Percentiles rank a stretch among this genome's conserved stretches.
These are phyloP conservation scores for Harringtonia aguacate DNA, from an alignment of 2,329 filamentous ascomycete genomes.

Conservation along the genomic window DNA sequence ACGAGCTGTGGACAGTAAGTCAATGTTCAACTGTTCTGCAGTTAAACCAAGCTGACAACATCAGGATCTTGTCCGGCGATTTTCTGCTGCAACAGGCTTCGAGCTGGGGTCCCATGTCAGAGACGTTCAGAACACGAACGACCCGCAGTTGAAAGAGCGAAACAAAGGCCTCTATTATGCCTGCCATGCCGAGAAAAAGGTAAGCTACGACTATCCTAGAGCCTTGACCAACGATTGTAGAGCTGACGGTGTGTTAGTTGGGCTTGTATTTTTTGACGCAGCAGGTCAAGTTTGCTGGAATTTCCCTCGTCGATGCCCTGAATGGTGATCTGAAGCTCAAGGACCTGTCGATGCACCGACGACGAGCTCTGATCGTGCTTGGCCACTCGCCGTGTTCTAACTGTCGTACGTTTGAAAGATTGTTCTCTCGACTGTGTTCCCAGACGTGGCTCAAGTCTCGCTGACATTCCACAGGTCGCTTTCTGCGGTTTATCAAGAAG, in stretches of 20 bases:
- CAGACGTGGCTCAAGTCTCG: not conserved
- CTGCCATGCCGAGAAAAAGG: constrained; percentile 12
- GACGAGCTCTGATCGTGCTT: constrained; percentile 4
- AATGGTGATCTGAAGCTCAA: not conserved
- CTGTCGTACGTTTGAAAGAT: constrained; percentile 5
- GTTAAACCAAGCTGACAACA: not conserved
- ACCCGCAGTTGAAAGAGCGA: not conserved
- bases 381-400: constrained; percentile 11
- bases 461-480: constrained; percentile 3
- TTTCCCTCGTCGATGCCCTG: constrained; percentile 2
- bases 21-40: not conserved
- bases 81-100: not conserved
- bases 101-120: not conserved
- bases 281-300: not conserved
- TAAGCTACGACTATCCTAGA: not conserved
- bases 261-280: constrained; percentile 5
- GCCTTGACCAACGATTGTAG: not conserved
- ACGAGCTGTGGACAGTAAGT: constrained; percentile 5
- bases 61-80: constrained; percentile 1
- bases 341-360: not conserved
- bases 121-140: constrained; percentile 4
- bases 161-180: constrained; percentile 8
- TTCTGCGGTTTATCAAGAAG: not conserved
- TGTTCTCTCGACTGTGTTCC: too few relatives aligned
- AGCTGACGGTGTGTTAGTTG: constrained; percentile 1